A percentile compares a stretch with the other conserved stretches of the same genome.
Conservation (phyloP, 768 basidiomycete genomes). For the Leccinum boreale region DNA sequence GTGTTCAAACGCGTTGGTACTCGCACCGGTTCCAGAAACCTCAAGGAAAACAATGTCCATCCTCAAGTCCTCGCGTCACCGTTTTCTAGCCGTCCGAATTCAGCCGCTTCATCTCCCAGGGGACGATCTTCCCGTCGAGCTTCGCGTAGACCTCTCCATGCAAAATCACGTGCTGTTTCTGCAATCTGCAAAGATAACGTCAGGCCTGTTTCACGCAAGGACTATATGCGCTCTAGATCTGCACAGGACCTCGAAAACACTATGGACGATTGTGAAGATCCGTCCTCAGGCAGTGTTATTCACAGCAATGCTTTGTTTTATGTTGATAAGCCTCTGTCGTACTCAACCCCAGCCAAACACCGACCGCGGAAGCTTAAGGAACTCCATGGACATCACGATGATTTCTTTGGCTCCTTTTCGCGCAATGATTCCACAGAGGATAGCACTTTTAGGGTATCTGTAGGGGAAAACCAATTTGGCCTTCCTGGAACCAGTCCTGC, state of each 20-base stretch:
- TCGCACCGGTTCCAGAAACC: constrained; percentile 38
- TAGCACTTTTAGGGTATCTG: constrained; percentile 1
- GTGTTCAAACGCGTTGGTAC: constrained; percentile 31
- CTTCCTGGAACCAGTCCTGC: constrained; percentile 19
- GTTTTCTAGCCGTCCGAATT: constrained; percentile 44
- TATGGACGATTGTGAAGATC: not conserved
- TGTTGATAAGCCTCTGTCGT: constrained; percentile 19
- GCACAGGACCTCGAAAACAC: constrained; percentile 6
- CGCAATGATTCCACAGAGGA: not conserved
- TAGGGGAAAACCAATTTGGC: not conserved
- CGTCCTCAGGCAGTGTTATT: constrained; percentile 4
- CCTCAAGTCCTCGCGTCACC: constrained; percentile 40
- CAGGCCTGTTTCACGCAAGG: constrained; percentile 15
- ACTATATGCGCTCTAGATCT: constrained; percentile 26
- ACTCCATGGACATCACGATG: not conserved
- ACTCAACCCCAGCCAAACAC: constrained; percentile 24
- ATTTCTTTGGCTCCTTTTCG: not conserved
- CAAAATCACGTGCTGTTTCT: constrained; percentile 42
- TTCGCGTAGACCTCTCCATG: constrained; percentile 23
- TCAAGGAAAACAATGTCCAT: constrained; percentile 37
- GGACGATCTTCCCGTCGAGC: constrained; percentile 8
- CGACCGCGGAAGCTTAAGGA: constrained; percentile 1
- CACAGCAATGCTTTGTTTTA: constrained; percentile 18
- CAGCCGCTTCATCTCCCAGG: constrained; percentile 36
- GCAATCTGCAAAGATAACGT: constrained; percentile 18